phyloP scores from a whole-genome alignment of 129 eudicot genomes.

The Silybum marianum region DNA sequence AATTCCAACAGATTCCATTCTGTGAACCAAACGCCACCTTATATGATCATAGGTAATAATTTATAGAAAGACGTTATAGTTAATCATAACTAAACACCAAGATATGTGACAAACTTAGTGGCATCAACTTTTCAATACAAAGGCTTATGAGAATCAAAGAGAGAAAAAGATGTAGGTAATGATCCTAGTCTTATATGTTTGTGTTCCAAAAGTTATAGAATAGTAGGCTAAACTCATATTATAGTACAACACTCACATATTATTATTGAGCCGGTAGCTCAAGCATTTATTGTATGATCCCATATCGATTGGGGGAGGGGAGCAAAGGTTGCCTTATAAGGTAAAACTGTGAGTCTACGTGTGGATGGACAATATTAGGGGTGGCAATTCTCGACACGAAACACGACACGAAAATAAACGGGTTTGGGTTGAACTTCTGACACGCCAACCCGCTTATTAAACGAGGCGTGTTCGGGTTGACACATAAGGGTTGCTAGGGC shows the following conservation, averaged over 20 bases:
- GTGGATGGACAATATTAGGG: no score
- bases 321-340: background rate
- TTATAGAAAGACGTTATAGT: background rate
- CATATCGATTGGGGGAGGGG: background rate
- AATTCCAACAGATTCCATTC: no score
- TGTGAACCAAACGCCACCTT: no score
- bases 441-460: no score
- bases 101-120: background rate
- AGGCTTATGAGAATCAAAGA: background rate
- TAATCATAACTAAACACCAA: slow-evolving; percentile 6
- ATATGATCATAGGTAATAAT: background rate
- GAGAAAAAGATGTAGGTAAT: background rate
- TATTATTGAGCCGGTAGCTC: background rate
- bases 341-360: no score
- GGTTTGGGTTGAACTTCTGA: no score
- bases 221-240: background rate
- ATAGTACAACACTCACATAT: background rate
- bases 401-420: no score
- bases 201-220: background rate
- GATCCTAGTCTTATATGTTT: background rate
- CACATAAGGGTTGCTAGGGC: no score
- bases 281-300: background rate
- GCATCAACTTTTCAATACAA: background rate
- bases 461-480: no score
- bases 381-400: no score